These are phyloP conservation scores for Plectosphaerella sp. DNA, from an alignment of 2,329 filamentous ascomycete species.

Conservation along the genomic window DNA sequence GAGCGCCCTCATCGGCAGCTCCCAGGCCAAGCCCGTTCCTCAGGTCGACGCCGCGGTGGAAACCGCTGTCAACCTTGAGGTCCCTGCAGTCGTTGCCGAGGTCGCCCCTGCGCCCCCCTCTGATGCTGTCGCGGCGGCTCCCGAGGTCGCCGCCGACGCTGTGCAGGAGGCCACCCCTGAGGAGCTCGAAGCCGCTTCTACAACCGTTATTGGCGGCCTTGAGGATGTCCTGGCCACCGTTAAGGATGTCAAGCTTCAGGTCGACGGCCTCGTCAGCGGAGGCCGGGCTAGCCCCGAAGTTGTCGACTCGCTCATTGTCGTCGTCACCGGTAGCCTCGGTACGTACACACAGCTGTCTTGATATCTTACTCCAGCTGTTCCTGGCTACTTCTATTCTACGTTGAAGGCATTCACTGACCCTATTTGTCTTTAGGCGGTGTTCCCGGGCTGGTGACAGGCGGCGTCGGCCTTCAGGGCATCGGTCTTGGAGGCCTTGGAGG, in stretches of 20 bases:
- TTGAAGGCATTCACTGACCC: too few species aligned
- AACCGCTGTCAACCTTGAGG: neutral
- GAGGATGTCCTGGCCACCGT: constrained; percentile 4
- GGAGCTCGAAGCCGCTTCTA: neutral
- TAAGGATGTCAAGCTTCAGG: neutral
- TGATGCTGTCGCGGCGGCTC: neutral
- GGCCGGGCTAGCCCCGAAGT: neutral
- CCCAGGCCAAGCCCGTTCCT: constrained; percentile 1
- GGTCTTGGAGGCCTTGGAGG: too few species aligned
- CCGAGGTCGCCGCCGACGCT: constrained; percentile 1
- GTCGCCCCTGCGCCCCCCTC: neutral
- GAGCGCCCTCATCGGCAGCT: constrained; percentile 1
- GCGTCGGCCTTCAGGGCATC: neutral
- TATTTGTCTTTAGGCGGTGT: too few species aligned
- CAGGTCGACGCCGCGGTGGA: neutral
- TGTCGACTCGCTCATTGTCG: constrained; percentile 3
- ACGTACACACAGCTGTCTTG: too few species aligned
- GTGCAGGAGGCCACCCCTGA: constrained; percentile 2
- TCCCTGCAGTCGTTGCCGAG: neutral
- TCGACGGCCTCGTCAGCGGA: neutral
- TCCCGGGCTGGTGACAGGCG: neutral
- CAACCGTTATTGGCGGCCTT: constrained; percentile 2
- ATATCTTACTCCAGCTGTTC: too few species aligned
- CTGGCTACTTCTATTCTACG: too few species aligned
- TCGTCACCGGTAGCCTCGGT: neutral